These are phyloP conservation scores for Closterium sp. DNA, from an alignment of 139 green algal genomes.

Conservation along the genomic window DNA sequence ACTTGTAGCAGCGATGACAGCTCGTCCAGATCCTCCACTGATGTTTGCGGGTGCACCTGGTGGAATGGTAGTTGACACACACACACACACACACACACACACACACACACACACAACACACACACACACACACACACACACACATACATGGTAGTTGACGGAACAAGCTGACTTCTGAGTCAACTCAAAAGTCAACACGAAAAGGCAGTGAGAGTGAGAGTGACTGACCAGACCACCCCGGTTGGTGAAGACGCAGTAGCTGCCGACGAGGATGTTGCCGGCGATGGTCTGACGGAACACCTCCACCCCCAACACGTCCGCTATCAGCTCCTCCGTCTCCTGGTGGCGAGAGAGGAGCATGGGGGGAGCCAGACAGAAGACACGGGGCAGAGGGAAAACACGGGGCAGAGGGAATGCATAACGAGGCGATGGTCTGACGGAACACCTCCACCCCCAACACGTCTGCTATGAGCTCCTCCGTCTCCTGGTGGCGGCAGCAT, in stretches of 20 bases:
- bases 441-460: conserved; percentile 99
- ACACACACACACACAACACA: background rate
- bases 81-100: background rate
- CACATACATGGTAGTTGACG: background rate
- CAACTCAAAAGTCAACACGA: background rate
- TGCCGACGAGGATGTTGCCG: conserved; percentile 90
- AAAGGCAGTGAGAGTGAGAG: conserved; percentile 7
- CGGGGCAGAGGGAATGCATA: too few relatives aligned
- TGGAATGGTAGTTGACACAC: background rate
- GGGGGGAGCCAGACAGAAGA: background rate
- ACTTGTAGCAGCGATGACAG: conserved; percentile 89
- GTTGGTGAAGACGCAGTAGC: conserved; percentile 92
- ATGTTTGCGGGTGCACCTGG: conserved; percentile 86
- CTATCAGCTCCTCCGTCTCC: conserved; percentile 88
- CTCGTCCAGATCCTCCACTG: conserved; percentile 96
- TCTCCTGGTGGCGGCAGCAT: conserved; percentile 63
- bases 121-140: too few relatives aligned
- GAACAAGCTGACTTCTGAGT: background rate
- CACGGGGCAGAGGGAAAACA: too few relatives aligned
- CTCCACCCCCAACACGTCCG: conserved; percentile 97
- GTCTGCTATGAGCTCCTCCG: conserved; percentile 89
- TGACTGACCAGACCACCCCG: conserved; percentile 81
- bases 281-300: conserved; percentile 96
- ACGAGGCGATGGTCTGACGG: conserved; percentile 91
- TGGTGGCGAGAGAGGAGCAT: too few relatives aligned